Evolutionary conservation across 2,329 filamentous ascomycete genomes (phyloP), one percentile per base, ranked within the genome.

Genomic region (Pseudogymnoascus sp.): DNA sequence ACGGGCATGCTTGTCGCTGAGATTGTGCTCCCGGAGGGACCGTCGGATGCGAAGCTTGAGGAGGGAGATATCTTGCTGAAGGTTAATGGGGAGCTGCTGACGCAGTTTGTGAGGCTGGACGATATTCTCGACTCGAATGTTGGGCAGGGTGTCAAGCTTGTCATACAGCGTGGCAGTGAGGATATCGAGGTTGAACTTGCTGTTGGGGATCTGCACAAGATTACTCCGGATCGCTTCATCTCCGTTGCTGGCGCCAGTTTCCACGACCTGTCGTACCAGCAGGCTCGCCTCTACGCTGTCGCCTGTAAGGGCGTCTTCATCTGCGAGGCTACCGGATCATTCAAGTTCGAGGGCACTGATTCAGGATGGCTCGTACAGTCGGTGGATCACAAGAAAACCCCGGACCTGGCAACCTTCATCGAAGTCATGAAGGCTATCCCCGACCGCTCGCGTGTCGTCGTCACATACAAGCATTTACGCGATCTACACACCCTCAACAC

Each of bases 1-100:
- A 97, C 92, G 23, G 96, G 95, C 72, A 93, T 99, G 91, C 84
- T 99, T 28, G 93, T 97, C 11, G 93, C 93, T 18, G 96, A 99
- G 77, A 96, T 97, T 65, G 87, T 97, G 12, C 83, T 99, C 7
- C 93, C 95, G 0, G 86, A 93, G 69, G 96, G 95, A 0, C 96
- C 95, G 23, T 95, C 89, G 0, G 85, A 96, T 72, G 81, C 82
- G 63, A 93, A 96, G 75, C 84, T 99, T 25, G 89, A 96, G 74
- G 95, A 99, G 75, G 95, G 95, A 53, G 95, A 99, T 75, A 89
- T 99, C 23, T 79, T 99, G 67, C 81, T 97, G 70, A 92, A 96
- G 75, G 90, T 97, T 69, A 97, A 99, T 73, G 92, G 87, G 64
- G 89, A 97, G 75, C 84, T 97, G 59, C 83, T 99, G 46, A 97